Percentiles rank a stretch among this genome's conserved stretches.
These are phyloP conservation scores for Lipomyces kockii DNA, from an alignment of 805 yeast genomes.

Conservation along the genomic window DNA sequence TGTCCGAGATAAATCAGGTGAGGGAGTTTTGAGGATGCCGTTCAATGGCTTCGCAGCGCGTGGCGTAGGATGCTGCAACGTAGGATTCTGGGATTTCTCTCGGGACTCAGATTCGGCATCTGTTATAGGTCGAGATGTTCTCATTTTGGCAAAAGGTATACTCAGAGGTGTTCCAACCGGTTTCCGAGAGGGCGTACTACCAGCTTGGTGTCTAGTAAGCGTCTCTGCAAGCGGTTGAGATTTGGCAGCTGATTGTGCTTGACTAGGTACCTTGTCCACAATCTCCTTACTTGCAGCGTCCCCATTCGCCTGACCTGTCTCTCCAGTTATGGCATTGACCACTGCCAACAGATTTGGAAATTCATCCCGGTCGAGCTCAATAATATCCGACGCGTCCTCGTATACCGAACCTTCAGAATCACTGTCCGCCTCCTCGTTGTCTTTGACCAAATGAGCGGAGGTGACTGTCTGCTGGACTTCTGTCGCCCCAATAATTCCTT, in stretches of 20 bases:
- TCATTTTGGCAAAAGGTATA: not conserved
- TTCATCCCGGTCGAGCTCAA: not conserved
- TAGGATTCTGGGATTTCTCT: conserved; percentile 17
- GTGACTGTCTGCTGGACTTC: not conserved
- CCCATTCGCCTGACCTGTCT: not conserved
- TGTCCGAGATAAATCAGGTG: conserved; percentile 3
- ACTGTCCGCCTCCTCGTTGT: not conserved
- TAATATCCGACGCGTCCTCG: conserved; percentile 13
- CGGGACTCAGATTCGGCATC: conserved; percentile 20
- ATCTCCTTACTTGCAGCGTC: conserved; percentile 57
- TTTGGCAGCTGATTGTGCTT: not conserved
- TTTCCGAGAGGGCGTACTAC: conserved; percentile 1
- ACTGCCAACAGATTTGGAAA: conserved; percentile 16
- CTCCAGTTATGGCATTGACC: not conserved
- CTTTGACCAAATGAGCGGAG: not conserved
- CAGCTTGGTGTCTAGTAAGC: conserved; percentile 48
- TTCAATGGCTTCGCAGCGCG: conserved; percentile 8
- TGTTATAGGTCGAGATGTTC: not conserved
- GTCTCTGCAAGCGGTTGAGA: conserved; percentile 72
- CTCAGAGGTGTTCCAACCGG: not conserved
- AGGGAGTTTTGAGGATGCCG: conserved; percentile 11
- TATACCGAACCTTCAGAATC: conserved; percentile 3
- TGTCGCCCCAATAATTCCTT: not conserved
- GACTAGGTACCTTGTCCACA: conserved; percentile 62
- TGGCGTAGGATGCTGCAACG: conserved; percentile 24